phyloP scores from a whole-genome alignment of 768 basidiomycete genomes.

The Arthromyces matolae region DNA sequence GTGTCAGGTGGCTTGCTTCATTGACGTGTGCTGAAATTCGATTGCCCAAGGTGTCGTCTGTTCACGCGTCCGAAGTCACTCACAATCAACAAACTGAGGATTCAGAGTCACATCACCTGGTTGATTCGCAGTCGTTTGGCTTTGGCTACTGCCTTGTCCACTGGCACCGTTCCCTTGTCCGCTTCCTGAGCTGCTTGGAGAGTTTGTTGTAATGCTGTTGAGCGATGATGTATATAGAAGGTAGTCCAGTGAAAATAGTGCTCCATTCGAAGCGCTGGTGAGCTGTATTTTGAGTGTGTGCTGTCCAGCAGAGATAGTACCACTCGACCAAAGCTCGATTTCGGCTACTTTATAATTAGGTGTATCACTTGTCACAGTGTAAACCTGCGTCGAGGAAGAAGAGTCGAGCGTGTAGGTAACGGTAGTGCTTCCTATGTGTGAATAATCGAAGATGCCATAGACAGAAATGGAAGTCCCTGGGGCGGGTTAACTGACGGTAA shows the following conservation, averaged over 20 bases:
- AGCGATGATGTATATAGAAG: not conserved
- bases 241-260: not conserved
- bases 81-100: too few species aligned
- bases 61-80: too few species aligned
- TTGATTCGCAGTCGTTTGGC: too few species aligned
- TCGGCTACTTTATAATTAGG: not conserved
- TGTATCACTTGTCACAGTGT: not conserved
- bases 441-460: constrained; percentile 1
- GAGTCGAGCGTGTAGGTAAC: constrained; percentile 1
- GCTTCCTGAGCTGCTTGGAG: not conserved
- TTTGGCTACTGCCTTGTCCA: too few species aligned
- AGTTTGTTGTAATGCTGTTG: not conserved
- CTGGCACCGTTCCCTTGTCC: too few species aligned
- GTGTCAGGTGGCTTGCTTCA: too few species aligned
- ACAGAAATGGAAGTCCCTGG: not conserved
- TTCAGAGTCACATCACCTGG: too few species aligned
- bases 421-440: not conserved
- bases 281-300: not conserved
- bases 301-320: not conserved
- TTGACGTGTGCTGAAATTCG: too few species aligned
- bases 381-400: not conserved
- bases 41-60: too few species aligned
- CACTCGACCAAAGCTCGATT: constrained; percentile 2
- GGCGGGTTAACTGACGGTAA: not conserved
- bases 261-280: not conserved